A percentile compares a stretch with the other conserved stretches of the same genome.
Evolutionary conservation across 768 basidiomycete species (phyloP).

Genomic region (Leccinellum luteum): DNA sequence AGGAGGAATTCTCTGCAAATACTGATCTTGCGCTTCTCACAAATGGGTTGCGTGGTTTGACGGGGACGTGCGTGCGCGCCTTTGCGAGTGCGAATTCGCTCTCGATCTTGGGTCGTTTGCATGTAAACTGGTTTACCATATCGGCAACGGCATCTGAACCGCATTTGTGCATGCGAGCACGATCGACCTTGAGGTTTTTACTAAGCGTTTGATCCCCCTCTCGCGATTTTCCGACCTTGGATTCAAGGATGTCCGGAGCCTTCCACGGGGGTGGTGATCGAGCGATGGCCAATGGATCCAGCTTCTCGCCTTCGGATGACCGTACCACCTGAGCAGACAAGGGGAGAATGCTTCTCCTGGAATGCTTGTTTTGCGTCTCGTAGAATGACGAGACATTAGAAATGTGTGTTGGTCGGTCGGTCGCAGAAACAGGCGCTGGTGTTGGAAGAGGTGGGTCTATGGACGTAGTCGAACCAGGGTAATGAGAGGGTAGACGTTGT

Average conservation of each 20-base stretch:
- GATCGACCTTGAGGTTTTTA: conserved; percentile 17
- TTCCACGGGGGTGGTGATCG: conserved; percentile 30
- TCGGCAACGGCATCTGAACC: conserved; percentile 17
- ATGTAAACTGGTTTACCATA: conserved; percentile 20
- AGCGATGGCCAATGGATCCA: conserved; percentile 27
- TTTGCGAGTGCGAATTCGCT: conserved; percentile 21
- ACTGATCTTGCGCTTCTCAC: conserved; percentile 12
- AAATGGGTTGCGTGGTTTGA: conserved; percentile 25
- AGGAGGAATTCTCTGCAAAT: conserved; percentile 13
- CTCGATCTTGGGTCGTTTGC: conserved; percentile 22
- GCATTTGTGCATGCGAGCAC: conserved; percentile 26
- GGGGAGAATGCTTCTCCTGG: conserved; percentile 13
- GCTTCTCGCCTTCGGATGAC: conserved; percentile 6
- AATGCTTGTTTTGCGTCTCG: not conserved
- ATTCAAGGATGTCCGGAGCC: not conserved
- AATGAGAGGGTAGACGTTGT: not conserved
- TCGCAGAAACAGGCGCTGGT: not conserved
- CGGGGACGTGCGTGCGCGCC: not conserved
- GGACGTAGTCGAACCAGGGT: not conserved
- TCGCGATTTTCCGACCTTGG: not conserved
- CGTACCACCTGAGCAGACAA: conserved; percentile 19
- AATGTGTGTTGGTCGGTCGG: not conserved
- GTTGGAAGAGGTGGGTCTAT: conserved; percentile 16
- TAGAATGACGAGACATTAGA: conserved; percentile 23
- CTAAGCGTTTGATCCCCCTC: conserved; percentile 2